Evolutionary conservation across 805 yeast species (phyloP), one percentile per base, ranked within the genome.

Genomic region (Candida ficus): DNA sequence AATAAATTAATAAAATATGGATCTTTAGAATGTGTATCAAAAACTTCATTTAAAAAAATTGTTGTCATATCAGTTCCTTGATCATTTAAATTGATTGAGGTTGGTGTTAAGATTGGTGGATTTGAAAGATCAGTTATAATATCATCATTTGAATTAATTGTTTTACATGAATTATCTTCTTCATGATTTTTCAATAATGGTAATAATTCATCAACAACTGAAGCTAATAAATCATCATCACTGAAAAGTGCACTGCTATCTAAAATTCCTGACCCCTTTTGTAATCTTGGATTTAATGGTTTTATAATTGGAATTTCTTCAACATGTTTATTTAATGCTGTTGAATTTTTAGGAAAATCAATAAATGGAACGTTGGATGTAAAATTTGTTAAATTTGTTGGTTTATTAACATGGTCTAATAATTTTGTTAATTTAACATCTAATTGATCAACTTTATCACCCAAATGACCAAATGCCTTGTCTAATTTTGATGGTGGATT

Each of bases 401-500:
- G n/a, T n/a, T n/a, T n/a, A n/a, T n/a, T n/a, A n/a, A n/a, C n/a
- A n/a, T n/a, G n/a, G 5, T 29, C n/a, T 16, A 33, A 17, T 7
- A 33, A 26, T 26, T 37, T 14, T 29, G 33, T 13, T 5, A 37
- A n/a, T 18, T 37, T 30, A 3, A 16, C 20, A n/a, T 37, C 39
- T 26, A 37, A 37, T 16, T 11, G 27, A 13, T 37, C 34, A 21
- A 30, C 39, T 13, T 37, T 37, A 14, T 13, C n/a, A 14, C 17
- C 37, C 13, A 35, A 20, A 12, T 35, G 30, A 7, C 19, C 31
- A 19, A 35, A 35, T 10, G 50, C 49, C 40, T 14, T 26, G 16
- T 22, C 31, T 16, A 37, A n/a, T 16, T 34, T 40, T 19, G 44
- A 41, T 33, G 58, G 54, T 49, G 57, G 56, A 43, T n/a, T n/a